Conservation (phyloP, 129 eudicot species). For the Tanacetum coccineum region DNA sequence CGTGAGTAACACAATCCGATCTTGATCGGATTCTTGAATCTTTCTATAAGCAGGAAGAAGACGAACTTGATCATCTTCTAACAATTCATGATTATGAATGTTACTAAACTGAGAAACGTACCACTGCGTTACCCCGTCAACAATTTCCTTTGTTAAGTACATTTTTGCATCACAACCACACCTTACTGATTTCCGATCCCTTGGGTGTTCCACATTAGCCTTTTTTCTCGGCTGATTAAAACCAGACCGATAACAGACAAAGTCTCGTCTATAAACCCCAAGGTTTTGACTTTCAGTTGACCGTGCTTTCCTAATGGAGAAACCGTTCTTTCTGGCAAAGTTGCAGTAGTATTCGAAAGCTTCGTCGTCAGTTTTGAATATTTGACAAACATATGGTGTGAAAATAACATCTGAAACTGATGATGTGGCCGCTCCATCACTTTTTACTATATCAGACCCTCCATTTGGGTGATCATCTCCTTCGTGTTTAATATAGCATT, state of each 20-base stretch:
- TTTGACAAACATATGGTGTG: conserved; percentile 68
- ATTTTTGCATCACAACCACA: conserved; percentile 82
- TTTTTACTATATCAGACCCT: conserved; percentile 35
- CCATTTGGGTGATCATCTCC: conserved; percentile 44
- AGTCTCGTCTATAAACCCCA: conserved; percentile 74
- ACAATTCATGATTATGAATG: conserved; percentile 69
- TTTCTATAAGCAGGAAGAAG: conserved; percentile 76
- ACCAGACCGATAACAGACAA: conserved; percentile 74
- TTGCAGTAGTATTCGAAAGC: conserved; percentile 66
- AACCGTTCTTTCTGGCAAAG: conserved; percentile 68
- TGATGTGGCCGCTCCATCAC: conserved; percentile 33
- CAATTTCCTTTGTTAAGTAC: conserved; percentile 69
- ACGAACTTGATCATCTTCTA: conserved; percentile 81
- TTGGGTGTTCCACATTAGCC: conserved; percentile 76
- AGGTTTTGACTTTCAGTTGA: conserved; percentile 76
- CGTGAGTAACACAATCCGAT: conserved; percentile 68
- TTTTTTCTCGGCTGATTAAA: conserved; percentile 76
- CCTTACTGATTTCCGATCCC: conserved; percentile 70
- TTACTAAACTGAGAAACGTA: conserved; percentile 68
- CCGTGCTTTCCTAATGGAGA: conserved; percentile 75
- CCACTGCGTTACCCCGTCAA: conserved; percentile 60
- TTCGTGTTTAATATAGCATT: conserved; percentile 60
- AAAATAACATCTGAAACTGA: conserved; percentile 38
- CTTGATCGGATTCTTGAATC: conserved; percentile 76
- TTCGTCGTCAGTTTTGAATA: conserved; percentile 58